Evolutionary conservation across 2,329 filamentous ascomycete species (phyloP), one percentile per base, ranked within the genome.

Genomic region (Penicillium paneum): DNA sequence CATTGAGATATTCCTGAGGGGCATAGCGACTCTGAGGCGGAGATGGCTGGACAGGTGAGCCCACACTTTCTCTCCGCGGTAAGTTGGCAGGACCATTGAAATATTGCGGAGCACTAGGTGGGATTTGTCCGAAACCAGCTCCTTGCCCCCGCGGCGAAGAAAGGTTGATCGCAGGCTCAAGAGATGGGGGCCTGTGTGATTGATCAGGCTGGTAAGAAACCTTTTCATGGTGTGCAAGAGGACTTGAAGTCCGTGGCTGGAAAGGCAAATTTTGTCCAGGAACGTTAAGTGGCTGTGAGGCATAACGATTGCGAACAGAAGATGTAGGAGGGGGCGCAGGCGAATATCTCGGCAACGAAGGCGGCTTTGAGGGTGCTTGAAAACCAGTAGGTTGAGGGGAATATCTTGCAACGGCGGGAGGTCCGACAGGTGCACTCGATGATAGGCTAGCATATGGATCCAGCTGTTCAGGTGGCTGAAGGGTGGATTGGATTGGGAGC

Each of bases 201-300:
- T 55, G 54, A n/a, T 66, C 62, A 1, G 65, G 61, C 39, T 69
- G 69, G 47, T 73, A 72, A 7, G 68, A 70, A 31, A 62, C 59
- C 51, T 71, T 74, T 45, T 74, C 71, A 50, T 77, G 80, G 46
- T 81, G 79, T 31, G 83, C 83, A 15, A 87, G 74, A 15, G 84
- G 84, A 67, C 84, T 86, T n/a, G 83, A 86, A 7, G 83, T 86
- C 52, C 84, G 78, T 17, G 84, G 84, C 39, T 83, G 81, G 67
- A 85, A 86, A 4, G 81, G 76, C 56, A 83, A 75, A 13, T 58
- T 56, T 35, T 67, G 64, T 4, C 67, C 60, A 45, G 67, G 64
- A 21, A 66, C 60, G 45, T 56, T 59, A 31, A 68, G 52, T 15
- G 68, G 73, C 58, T 69, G 76, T 21, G 76, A 75, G 31, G 65